Base-by-base conservation (phyloP, 306 rosid species). In the Begonia loranthoides region DNA sequence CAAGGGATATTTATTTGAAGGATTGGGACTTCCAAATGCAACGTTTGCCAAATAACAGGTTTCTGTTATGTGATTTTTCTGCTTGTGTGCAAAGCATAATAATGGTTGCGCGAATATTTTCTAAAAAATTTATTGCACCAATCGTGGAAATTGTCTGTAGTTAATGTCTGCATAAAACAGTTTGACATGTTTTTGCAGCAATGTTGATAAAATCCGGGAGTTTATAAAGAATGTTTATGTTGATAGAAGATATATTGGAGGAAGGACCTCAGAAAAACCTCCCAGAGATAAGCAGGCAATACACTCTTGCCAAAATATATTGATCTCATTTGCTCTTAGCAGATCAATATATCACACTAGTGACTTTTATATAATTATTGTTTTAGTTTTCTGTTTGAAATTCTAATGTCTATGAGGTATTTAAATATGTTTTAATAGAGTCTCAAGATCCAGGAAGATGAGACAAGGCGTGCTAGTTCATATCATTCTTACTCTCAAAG, bases 401-500 rank as follows among this genome's bases (percentile, higher is more conserved):
- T 28, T 28, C 36, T 28, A 28, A 28, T 28, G 8, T 28, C 36
- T 28, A 8, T 28, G 0, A 28, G 14, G 14, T 43, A 11, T 6
- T 33, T 40, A 21, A 60, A 49, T 50, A 19, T 10, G 50, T 0
- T 41, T n/a, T 14, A 59, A 61, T 74, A 88, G 97, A 88, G 62
- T 59, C 74, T 71, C 40, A 64, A 55, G 60, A 61, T 69, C 59
- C 72, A 41, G 67, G 93, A 79, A 51, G 93, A 71, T 1, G 95
- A 81, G 49, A 50, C 70, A 41, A 81, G 95, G 54, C 95, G 97
- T 51, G 93, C 97, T 67, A 88, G 93, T 79, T 88, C 97, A 41
- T 88, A 88, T 70, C 97, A 88, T 77, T 88, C 97, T 15, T 88
- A 66, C 80, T 88, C 97, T 56, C 95, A 88, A 63, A 88, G 97